These are phyloP conservation scores for Russula foetens DNA, from an alignment of 768 basidiomycete species.

Conservation along the genomic window DNA sequence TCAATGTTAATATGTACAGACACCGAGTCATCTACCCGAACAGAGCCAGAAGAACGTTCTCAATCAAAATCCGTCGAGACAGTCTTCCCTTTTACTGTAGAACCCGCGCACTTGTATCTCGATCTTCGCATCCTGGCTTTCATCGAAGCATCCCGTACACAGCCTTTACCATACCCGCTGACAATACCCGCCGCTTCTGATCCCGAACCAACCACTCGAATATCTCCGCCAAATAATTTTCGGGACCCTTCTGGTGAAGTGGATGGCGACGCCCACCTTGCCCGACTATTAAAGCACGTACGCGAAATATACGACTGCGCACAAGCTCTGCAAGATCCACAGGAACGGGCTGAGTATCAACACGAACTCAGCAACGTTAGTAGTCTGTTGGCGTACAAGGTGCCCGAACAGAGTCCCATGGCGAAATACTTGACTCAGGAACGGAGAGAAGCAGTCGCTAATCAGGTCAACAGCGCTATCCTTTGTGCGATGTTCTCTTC, in stretches of 20 bases:
- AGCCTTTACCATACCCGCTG: conserved; percentile 45
- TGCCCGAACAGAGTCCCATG: conserved; percentile 71
- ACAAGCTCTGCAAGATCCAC: conserved; percentile 43
- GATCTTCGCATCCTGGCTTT: conserved; percentile 86
- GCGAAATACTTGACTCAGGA: conserved; percentile 67
- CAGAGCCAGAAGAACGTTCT: conserved; percentile 19
- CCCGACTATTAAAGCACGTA: conserved; percentile 44
- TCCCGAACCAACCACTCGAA: conserved; percentile 13
- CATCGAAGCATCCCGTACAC: conserved; percentile 74
- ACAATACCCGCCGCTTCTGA: neutral
- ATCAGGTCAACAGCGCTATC: conserved; percentile 83
- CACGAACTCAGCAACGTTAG: conserved; percentile 69
- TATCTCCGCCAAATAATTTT: conserved; percentile 15
- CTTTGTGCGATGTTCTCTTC: conserved; percentile 46
- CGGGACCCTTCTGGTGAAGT: conserved; percentile 26
- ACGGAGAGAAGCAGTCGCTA: conserved; percentile 74
- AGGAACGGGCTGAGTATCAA: conserved; percentile 52
- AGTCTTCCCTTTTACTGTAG: conserved; percentile 51
- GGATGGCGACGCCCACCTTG: conserved; percentile 35
- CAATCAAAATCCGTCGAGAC: conserved; percentile 36
- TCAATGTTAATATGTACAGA: neutral
- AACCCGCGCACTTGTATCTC: conserved; percentile 68
- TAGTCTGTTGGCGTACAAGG: conserved; percentile 74
- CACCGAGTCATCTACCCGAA: neutral
- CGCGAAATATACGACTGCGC: conserved; percentile 63